phyloP scores from a whole-genome alignment of 2,329 filamentous ascomycete genomes.

The Paraconiothyrium brasiliense region DNA sequence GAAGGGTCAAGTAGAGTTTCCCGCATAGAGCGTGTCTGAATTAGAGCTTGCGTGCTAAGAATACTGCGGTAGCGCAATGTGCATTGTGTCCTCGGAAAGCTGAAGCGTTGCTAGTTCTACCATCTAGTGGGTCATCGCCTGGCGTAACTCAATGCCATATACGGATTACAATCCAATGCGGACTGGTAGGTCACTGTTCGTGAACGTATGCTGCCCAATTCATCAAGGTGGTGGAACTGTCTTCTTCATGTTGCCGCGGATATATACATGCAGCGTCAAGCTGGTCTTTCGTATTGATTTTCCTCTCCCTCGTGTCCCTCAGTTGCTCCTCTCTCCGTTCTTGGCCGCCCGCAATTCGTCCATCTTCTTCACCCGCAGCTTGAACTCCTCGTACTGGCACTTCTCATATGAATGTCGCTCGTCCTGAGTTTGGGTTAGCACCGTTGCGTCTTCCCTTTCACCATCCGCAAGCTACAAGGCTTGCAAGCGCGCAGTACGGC shows the following conservation, averaged over 20 bases:
- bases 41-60: too few relatives aligned
- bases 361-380: constrained; percentile 98
- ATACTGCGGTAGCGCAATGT: too few relatives aligned
- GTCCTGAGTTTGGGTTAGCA: constrained; percentile 65
- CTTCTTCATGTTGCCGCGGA: constrained; percentile 29
- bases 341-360: constrained; percentile 90
- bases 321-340: constrained; percentile 87
- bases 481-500: neutral
- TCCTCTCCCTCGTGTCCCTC: constrained; percentile 16
- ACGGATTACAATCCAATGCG: too few relatives aligned
- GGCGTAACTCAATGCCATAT: too few relatives aligned
- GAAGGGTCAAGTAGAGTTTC: too few relatives aligned
- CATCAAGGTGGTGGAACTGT: neutral
- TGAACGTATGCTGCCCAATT: neutral
- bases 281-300: neutral
- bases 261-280: constrained; percentile 46
- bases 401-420: constrained; percentile 99
- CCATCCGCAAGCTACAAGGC: neutral
- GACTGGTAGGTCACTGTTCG: too few relatives aligned
- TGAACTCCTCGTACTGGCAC: constrained; percentile 99
- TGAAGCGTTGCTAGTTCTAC: too few relatives aligned
- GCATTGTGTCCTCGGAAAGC: too few relatives aligned
- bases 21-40: too few relatives aligned
- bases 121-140: too few relatives aligned
- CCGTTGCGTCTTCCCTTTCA: neutral